Evolutionary conservation across 257 asterid species (phyloP).

Genomic region (Solanum gracilifrons): DNA sequence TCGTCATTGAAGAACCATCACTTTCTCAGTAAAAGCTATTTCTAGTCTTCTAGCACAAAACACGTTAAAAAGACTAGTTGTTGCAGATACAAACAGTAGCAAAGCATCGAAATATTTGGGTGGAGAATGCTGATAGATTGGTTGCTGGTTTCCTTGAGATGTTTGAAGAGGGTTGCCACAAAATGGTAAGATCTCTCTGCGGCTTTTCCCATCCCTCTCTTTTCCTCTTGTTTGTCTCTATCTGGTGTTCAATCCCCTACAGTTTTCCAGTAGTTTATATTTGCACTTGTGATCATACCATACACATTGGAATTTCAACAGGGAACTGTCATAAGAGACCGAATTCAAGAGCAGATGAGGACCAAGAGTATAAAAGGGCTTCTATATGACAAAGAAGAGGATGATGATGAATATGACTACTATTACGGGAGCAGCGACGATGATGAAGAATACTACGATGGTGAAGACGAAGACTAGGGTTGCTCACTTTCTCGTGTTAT

Average conservation of each 20-base stretch:
- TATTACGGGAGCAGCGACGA: conserved; percentile 15
- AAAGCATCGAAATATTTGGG: conserved; percentile 43
- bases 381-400: conserved; percentile 24
- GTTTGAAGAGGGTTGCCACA: conserved; percentile 54
- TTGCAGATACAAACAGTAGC: conserved; percentile 48
- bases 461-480: conserved; percentile 16
- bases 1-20: background rate
- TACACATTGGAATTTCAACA: conserved; percentile 2
- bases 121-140: conserved; percentile 49
- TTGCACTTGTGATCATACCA: background rate
- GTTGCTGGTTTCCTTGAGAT: conserved; percentile 61
- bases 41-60: background rate
- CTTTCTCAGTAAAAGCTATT: background rate
- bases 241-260: background rate
- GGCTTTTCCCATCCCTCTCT: background rate
- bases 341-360: conserved; percentile 40
- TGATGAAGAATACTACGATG: conserved; percentile 20
- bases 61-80: background rate
- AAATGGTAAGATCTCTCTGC: conserved; percentile 16
- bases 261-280: background rate
- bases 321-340: conserved; percentile 49
- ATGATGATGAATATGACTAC: conserved; percentile 14
- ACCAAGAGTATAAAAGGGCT: conserved; percentile 28
- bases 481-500: background rate
- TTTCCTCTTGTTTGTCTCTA: background rate